These are phyloP conservation scores for Trichoderma citrinoviride DNA, from an alignment of 2,329 filamentous ascomycete genomes.

Conservation along the genomic window DNA sequence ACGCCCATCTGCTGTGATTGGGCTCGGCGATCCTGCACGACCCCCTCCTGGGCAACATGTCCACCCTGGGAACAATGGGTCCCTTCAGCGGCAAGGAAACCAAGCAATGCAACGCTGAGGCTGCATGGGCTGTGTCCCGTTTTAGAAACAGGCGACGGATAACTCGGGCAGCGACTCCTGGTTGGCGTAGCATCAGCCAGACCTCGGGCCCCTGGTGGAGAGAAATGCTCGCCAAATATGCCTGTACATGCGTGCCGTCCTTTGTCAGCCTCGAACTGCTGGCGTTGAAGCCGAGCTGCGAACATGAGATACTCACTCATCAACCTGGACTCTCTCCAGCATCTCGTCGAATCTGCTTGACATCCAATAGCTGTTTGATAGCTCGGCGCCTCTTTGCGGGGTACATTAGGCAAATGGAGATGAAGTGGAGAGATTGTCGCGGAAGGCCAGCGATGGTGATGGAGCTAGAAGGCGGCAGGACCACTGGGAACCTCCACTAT, in stretches of 20 bases:
- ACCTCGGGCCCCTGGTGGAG: neutral
- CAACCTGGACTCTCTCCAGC: no score
- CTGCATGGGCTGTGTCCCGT: constrained; percentile 9
- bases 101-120: constrained; percentile 13
- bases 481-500: neutral
- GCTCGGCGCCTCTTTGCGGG: constrained; percentile 18
- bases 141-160: constrained; percentile 17
- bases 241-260: neutral
- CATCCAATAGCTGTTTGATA: neutral
- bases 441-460: constrained; percentile 7
- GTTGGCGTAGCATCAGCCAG: neutral
- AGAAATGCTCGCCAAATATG: neutral
- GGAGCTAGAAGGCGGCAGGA: constrained; percentile 1
- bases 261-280: neutral
- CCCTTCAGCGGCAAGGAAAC: neutral
- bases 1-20: constrained; percentile 12
- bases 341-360: no score
- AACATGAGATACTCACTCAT: no score
- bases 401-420: constrained; percentile 18
- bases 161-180: constrained; percentile 2
- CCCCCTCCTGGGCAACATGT: constrained; percentile 3
- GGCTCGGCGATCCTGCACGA: constrained; percentile 3
- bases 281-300: neutral
- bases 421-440: constrained; percentile 11
- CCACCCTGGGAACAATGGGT: constrained; percentile 8